Base-by-base conservation (phyloP, 306 rosid genomes). In the Castanospermum australe region DNA sequence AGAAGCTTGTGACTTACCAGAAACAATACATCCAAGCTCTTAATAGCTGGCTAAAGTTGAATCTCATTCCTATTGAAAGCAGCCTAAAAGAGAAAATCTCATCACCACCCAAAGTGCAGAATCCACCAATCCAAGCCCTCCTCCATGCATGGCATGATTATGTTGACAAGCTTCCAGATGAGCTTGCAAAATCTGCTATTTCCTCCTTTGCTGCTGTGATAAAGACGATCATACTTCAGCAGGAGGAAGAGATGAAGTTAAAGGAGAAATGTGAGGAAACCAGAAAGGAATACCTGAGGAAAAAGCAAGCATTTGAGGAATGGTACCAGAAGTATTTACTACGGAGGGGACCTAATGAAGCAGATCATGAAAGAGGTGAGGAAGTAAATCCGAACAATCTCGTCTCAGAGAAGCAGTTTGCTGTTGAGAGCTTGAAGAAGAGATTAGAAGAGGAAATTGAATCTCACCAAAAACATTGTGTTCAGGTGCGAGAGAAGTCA, bases 161-260 rank as follows among this genome's bases (percentile, higher is more conserved):
- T 73, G 84, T 93, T 5, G 98, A 91, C 75, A 93, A 93, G 90
- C 98, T 91, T 81, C 98, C 98, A 0, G 97, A 93, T 15, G 98
- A 93, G 72, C 86, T 88, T 14, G 90, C 92, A 17, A 93, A 91
- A 81, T 88, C 98, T 47, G 97, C 96, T 5, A 86, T 87, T 60
- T 50, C 89, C 47, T 93, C 98, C 51, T 93, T 93, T 62, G 90
- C 84, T 4, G 98, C 98, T 0, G 89, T 89, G 72, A 89, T 93
- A 50, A 88, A 89, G 84, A 87, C 89, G 13, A 93, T 93, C 54
- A 76, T 88, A 56, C 25, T 82, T 88, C 87, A 84, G 41, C 98
- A 93, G 77, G 98, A 91, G 78, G 98, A 93, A 82, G 97, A 93
- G 81, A 88, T 91, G 96, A 93, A 84, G 90, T 84, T 84, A 44